A percentile compares a stretch with the other conserved stretches of the same genome.
Conservation (phyloP, 225 moss, liverwort and hornwort species). For the Rhytidiadelphus loreus region DNA sequence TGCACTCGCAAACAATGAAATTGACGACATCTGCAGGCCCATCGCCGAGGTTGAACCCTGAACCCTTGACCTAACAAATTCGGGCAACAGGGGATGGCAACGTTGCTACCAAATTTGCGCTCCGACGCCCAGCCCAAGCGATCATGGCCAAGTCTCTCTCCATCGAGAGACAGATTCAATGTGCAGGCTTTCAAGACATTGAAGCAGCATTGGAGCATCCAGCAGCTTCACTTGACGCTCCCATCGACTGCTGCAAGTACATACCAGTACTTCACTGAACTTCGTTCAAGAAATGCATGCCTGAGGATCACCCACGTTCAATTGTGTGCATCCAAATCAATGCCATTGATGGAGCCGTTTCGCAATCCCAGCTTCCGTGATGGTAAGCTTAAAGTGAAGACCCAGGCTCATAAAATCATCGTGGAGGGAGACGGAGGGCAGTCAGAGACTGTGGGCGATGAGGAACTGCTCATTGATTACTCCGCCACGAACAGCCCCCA, state of each 20-base stretch:
- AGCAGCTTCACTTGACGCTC: not conserved
- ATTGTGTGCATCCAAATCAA: not conserved
- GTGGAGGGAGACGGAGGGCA: not conserved
- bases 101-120: not conserved
- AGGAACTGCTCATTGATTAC: constrained; percentile 18
- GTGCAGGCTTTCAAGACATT: not conserved
- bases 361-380: not conserved
- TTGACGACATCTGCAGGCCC: not conserved
- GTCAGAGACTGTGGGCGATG: not conserved
- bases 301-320: not conserved
- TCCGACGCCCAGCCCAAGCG: not conserved
- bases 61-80: constrained; percentile 1
- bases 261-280: too few species aligned
- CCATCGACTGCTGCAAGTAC: not conserved
- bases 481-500: not conserved
- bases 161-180: not conserved
- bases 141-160: not conserved
- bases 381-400: not conserved
- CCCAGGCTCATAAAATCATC: not conserved
- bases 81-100: not conserved
- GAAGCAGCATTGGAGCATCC: not conserved
- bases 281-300: not conserved
- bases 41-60: not conserved
- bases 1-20: not conserved
- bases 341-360: not conserved